Evolutionary conservation across 371 early-diverging fungal genomes (phyloP).

Genomic region (Rhizopus arrhizus): DNA sequence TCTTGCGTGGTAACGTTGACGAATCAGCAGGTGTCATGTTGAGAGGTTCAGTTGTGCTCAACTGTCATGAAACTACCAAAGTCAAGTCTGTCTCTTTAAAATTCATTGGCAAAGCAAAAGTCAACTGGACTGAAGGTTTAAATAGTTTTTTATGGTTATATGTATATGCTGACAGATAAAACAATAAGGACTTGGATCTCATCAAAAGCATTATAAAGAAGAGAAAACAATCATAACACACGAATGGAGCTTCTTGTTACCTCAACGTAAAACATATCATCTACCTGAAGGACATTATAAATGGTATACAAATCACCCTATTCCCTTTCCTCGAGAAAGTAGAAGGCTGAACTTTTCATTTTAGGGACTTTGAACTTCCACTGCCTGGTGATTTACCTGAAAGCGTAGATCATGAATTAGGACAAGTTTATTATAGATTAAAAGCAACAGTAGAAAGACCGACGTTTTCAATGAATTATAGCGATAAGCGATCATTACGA

Average conservation of each 20-base stretch:
- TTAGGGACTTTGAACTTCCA: conserved; percentile 50
- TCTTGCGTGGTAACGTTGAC: conserved; percentile 46
- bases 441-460: conserved; percentile 52
- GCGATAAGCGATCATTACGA: conserved; percentile 29
- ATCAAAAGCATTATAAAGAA: conserved; percentile 49
- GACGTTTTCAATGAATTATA: conserved; percentile 44
- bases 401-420: conserved; percentile 42
- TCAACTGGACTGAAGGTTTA: conserved; percentile 51
- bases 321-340: neutral
- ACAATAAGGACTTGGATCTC: conserved; percentile 40
- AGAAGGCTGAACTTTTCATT: no score
- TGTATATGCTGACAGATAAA: neutral
- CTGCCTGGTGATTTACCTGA: conserved; percentile 57
- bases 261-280: conserved; percentile 40
- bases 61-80: conserved; percentile 46
- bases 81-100: conserved; percentile 43
- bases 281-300: conserved; percentile 43
- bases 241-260: conserved; percentile 49
- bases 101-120: conserved; percentile 49
- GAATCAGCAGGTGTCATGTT: conserved; percentile 55
- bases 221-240: conserved; percentile 47
- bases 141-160: conserved; percentile 1
- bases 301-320: conserved; percentile 39
- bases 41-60: conserved; percentile 44
- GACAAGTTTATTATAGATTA: conserved; percentile 41